Evolutionary conservation across 176 grass and related monocot species (phyloP), one percentile per base, ranked within the genome.

Genomic region (Aegilops speltoides): DNA sequence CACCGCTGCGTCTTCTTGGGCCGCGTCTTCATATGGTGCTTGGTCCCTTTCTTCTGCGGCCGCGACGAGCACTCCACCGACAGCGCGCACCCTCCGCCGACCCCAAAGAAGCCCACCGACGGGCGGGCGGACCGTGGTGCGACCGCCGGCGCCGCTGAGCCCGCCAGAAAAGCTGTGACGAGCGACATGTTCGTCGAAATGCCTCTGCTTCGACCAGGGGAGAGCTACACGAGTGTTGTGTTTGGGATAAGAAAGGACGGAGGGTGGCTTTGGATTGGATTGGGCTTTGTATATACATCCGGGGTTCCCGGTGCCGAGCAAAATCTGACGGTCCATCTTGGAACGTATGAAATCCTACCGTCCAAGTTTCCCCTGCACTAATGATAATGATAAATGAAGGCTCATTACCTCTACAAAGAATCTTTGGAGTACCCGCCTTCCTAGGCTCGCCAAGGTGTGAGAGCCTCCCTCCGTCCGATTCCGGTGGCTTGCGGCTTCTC

Each of bases 21-120:
- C 41, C 93, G 85, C 76, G 90, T 88, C 94, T 98, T 98, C 84
- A 90, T 93, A 85, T 96, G 96, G 91, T 96, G 96, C 82, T 95
- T 66, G 74, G 93, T 98, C 84, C 70, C 93, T 87, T 96, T 98
- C 90, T 98, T 96, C 93, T 92, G 81, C 68, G 91, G 96, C 83
- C 93, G 84, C 64, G 93, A 96, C 79, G 93, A 98, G 84, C 93
- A 96, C 70, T 94, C 93, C 73, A 98, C 92, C 26, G 82, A 48
- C 64, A 90, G 81, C 85, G 76, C 67, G 75, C 85, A 85, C 41
- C 79, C 85, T 16, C 73, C 66, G 31, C 14, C 7, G 2, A 52
- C 22, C 0, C 68, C 2, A 3, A 37, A 8, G 82, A 28, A 79
- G 0, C 68, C 46, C 41, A 57, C 11, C 4, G 68, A 79, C 10